Conservation (phyloP, 2,329 filamentous ascomycete genomes). For the Nannizziopsis arthrosporioides region DNA sequence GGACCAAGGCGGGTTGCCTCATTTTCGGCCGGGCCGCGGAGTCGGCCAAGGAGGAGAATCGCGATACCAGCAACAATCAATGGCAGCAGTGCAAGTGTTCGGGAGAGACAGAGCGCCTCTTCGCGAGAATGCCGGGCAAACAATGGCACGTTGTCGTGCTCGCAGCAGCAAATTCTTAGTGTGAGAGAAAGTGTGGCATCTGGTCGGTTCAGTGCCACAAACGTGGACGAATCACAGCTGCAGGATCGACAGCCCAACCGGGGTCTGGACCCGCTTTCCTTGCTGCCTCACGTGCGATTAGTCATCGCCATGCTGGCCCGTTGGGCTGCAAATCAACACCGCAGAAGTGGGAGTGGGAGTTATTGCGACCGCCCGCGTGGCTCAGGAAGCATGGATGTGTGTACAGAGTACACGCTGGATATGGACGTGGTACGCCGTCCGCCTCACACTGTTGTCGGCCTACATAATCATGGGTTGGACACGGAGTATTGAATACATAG, state of each 20-base stretch:
- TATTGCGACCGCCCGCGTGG: not conserved
- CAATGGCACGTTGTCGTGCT: not conserved
- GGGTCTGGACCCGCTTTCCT: not conserved
- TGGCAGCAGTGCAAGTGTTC: not conserved
- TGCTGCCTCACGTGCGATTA: slow-evolving; percentile 1
- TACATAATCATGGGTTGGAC: no score
- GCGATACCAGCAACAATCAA: not conserved
- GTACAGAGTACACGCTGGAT: not conserved
- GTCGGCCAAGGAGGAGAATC: not conserved
- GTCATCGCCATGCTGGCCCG: not conserved
- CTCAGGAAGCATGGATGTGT: not conserved
- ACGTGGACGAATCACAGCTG: slow-evolving; percentile 17
- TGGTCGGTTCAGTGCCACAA: slow-evolving; percentile 1
- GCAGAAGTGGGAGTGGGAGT: not conserved
- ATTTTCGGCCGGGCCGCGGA: slow-evolving; percentile 40
- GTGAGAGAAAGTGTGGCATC: not conserved
- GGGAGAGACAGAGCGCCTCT: not conserved
- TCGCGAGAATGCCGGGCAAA: not conserved
- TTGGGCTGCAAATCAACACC: not conserved
- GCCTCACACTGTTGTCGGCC: no score
- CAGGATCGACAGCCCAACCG: slow-evolving; percentile 5
- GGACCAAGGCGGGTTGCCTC: slow-evolving; percentile 52
- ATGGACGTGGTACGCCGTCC: not conserved
- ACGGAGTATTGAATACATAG: no score
- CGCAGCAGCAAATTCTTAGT: no score